Evolutionary conservation across 352 stramenopile genomes (phyloP), one percentile per base, ranked within the genome.

Genomic region (Phytophthora macrochlamydospora): DNA sequence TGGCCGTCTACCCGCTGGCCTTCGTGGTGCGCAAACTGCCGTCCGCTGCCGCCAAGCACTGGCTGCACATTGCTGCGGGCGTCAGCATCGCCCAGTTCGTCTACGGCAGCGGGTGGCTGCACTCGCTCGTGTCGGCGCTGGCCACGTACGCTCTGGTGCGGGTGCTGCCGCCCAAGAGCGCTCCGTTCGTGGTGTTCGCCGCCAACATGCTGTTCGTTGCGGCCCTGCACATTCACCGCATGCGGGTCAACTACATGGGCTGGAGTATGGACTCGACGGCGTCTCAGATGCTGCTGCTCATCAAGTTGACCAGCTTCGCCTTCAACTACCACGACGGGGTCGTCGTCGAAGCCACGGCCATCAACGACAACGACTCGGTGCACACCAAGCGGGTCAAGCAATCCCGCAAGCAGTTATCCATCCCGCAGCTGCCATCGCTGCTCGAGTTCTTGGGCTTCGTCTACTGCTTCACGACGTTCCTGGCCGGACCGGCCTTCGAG

Each of bases 271-370:
- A 98, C 70, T 91, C 86, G 38, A 97, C 89, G 4, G 90, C 72
- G 0, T 76, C 85, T 31, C 91, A 97, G 71, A 98, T 98, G 94
- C 80, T 98, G 42, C 73, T 99, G 29, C 94, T 98, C 32, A 98
- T 99, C 87, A 99, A 99, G 70, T 83, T 99, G 33, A 98, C 97
- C 54, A 98, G 94, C 69, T 98, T 99, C 65, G 95, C 91, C 12
- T 99, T 93, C 84, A 99, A 99, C 75, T 88, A 98, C 56, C 94
- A 97, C 78, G 97, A 99, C 71, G 95, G 95, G 37, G 80, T 78
- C 1, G 72, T 91, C 29, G 54, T 50, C 8, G 51, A 46, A 12
- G 61, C 73, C 11, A 79, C 73, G 14, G 32, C 59, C 12, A 37
- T 67, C 7, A n/a, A 59, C 13, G 45, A 60, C 4, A 33, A 59